Base-by-base conservation (phyloP, 129 eudicot species). In the Flaveria linearis region DNA sequence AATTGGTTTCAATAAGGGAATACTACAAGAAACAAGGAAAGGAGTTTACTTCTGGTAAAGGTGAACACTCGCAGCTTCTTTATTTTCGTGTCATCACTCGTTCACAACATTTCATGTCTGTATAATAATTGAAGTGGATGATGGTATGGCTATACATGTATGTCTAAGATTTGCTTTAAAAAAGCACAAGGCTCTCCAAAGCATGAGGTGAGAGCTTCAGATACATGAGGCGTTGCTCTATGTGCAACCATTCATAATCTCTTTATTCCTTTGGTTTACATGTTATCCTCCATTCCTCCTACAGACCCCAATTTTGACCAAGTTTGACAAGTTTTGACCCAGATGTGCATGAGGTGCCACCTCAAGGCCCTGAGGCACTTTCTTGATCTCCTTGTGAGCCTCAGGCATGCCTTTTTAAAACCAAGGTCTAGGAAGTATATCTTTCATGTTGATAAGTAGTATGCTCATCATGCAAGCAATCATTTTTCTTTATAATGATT, bases 1-100 rank as follows among this genome's bases (percentile, higher is more conserved):
- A 81, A 13, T 46, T 82, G 87, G 82, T 92, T 73, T 84, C 91
- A 49, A 66, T 92, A 13, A 79, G 88, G 46, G 89, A 89, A 65
- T 86, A 68, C 78, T 73, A 63, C 58, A 47, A 67, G 73, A 85
- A 87, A 78, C 85, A 85, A 83, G 96, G 91, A 66, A 80, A 78
- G 67, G 53, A 66, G 74, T 50, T 75, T 80, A 85, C 78, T 69
- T 68, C 81, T 39, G 74, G 70, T 52, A 64, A 45, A 87, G 88
- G 93, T 92, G 74, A 82, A 25, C 62, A 72, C 36, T 68, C 74
- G n/a, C 81, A n/a, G 66, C 74, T 56, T 67, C 67, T 69, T 43
- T 69, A 11, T 79, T 71, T 69, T 63, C n/a, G 16, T 79, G 41
- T 50, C 68, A 18, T 63, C 55, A 45, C 10, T 62, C 43, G 11